Conservation (phyloP, 345 rosid species). For the Euphorbia tirucalli region DNA sequence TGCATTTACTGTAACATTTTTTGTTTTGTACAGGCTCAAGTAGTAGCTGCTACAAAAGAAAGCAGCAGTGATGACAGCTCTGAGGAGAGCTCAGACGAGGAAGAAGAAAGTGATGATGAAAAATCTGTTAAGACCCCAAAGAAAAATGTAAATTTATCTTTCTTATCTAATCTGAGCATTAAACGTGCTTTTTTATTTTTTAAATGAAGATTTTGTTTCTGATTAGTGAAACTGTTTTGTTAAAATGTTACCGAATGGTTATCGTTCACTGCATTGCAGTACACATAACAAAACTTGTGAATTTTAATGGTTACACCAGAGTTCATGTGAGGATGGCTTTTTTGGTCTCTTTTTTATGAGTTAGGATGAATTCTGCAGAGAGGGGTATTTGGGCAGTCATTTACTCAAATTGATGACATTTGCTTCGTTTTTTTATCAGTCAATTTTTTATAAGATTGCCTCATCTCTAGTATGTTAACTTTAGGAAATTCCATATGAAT, state of each 20-base stretch:
- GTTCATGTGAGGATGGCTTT: neutral
- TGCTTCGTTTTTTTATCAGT: no score
- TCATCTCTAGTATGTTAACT: neutral
- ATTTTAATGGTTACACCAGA: neutral
- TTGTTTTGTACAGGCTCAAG: neutral
- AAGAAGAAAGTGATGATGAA: conserved; percentile 56
- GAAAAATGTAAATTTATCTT: conserved; percentile 37
- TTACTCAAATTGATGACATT: no score
- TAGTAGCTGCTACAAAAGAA: neutral
- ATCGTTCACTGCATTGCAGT: no score
- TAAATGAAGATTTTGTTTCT: neutral
- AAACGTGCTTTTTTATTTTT: neutral
- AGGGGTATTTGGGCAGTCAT: no score
- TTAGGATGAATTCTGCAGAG: no score
- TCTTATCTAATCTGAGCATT: neutral
- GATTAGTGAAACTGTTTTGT: no score
- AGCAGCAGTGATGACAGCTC: conserved; percentile 50
- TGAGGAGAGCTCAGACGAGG: conserved; percentile 23
- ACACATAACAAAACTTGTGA: no score
- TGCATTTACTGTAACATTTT: neutral
- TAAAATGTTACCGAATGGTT: neutral
- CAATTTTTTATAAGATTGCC: neutral
- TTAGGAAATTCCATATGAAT: neutral
- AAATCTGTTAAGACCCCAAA: conserved; percentile 38
- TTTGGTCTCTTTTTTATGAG: neutral